These are phyloP conservation scores for Aspergillus biplanus DNA, from an alignment of 495 filamentous ascomycete species.

Conservation along the genomic window DNA sequence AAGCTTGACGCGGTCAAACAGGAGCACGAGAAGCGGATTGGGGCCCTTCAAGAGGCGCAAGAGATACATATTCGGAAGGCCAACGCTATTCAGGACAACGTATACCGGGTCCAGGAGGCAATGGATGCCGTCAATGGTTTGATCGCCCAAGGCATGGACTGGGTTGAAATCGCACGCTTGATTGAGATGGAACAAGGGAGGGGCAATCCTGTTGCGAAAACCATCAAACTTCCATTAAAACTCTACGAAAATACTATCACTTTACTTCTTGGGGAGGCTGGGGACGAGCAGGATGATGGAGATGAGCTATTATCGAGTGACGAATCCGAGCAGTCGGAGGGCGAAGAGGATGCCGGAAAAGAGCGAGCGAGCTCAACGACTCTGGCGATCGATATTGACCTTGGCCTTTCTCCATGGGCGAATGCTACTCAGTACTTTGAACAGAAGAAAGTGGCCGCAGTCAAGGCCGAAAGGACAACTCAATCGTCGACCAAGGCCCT, in stretches of 20 bases:
- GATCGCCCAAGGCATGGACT: constrained; percentile 93
- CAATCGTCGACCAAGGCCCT: constrained; percentile 82
- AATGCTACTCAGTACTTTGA: constrained; percentile 93
- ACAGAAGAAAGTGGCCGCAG: constrained; percentile 78
- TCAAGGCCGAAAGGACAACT: constrained; percentile 83
- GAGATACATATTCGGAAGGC: constrained; percentile 86
- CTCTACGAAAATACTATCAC: constrained; percentile 88
- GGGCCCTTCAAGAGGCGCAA: constrained; percentile 77
- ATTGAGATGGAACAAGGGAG: constrained; percentile 82
- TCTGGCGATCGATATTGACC: constrained; percentile 81
- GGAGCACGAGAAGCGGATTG: constrained; percentile 83
- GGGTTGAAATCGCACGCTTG: constrained; percentile 84
- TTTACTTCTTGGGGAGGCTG: constrained; percentile 72
- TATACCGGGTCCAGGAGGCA: constrained; percentile 86
- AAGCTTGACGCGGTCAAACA: constrained; percentile 80
- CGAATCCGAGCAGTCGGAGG: constrained; percentile 67
- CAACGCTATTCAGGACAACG: constrained; percentile 84
- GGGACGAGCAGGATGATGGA: constrained; percentile 56
- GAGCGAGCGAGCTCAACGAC: constrained; percentile 33
- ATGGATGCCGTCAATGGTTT: constrained; percentile 89
- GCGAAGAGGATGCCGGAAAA: constrained; percentile 40
- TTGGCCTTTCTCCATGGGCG: constrained; percentile 77
- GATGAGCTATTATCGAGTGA: constrained; percentile 58
- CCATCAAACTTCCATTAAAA: constrained; percentile 87
- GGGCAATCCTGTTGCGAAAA: constrained; percentile 82